These are phyloP conservation scores for Neofusicoccum sp. DNA, from an alignment of 2,329 filamentous ascomycete genomes.

Conservation along the genomic window DNA sequence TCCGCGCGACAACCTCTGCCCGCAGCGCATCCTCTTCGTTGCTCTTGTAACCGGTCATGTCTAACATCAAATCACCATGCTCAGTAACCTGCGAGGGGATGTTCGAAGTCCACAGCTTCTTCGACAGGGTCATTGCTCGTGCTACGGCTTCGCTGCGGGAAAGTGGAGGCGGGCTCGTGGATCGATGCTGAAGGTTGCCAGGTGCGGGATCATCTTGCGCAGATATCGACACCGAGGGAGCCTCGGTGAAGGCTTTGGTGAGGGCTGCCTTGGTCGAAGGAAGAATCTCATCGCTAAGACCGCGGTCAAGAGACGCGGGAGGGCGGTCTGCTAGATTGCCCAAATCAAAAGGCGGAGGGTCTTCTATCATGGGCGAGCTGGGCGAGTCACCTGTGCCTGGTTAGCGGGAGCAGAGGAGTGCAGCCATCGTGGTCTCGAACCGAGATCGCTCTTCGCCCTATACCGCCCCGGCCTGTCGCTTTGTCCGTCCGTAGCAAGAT, in stretches of 20 bases:
- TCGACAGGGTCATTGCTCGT: conserved; percentile 79
- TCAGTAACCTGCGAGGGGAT: conserved; percentile 93
- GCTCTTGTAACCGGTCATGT: conserved; percentile 96
- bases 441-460: conserved; percentile 48
- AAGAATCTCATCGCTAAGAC: conserved; percentile 48
- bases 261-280: conserved; percentile 43
- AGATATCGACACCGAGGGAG: conserved; percentile 26
- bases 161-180: conserved; percentile 74
- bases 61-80: conserved; percentile 90
- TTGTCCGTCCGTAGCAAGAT: conserved; percentile 54
- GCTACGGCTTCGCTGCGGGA: conserved; percentile 73
- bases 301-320: neutral
- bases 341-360: conserved; percentile 34
- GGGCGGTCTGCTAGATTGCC: conserved; percentile 46
- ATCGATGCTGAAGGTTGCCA: conserved; percentile 43
- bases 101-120: conserved; percentile 83
- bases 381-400: conserved; percentile 10
- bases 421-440: conserved; percentile 34
- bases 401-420: conserved; percentile 2
- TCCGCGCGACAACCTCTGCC: conserved; percentile 89
- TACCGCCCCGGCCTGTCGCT: neutral
- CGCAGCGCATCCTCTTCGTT: conserved; percentile 81
- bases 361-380: conserved; percentile 24
- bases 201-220: conserved; percentile 33
- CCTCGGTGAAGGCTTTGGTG: conserved; percentile 28